Conservation (phyloP, 306 rosid genomes). For the Vicia villosa region DNA sequence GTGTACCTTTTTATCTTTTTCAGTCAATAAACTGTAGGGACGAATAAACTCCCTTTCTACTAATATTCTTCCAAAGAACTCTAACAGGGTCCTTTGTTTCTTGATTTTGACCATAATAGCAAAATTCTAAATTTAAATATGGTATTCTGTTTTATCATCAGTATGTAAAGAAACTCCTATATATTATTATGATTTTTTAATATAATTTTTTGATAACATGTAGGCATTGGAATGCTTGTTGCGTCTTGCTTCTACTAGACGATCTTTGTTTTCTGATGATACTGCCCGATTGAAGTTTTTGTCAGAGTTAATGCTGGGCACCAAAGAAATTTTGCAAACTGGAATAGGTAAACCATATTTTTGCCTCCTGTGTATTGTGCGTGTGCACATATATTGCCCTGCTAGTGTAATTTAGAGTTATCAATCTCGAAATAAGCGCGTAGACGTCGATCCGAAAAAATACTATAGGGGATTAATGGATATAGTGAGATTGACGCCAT, state of each 20-base stretch:
- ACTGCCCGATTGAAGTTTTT: constrained; percentile 47
- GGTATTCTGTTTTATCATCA: neutral
- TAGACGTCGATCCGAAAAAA: neutral
- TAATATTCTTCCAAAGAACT: neutral
- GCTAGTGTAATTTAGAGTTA: neutral
- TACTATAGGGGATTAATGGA: neutral
- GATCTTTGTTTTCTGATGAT: constrained; percentile 50
- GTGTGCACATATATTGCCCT: constrained; percentile 1
- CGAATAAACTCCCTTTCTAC: neutral
- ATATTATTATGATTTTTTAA: constrained; percentile 6
- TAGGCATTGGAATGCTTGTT: constrained; percentile 59
- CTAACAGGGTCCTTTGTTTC: neutral
- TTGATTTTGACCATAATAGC: neutral
- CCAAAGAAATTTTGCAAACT: constrained; percentile 51
- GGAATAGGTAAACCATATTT: constrained; percentile 43
- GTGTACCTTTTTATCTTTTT: neutral
- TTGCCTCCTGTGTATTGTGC: neutral
- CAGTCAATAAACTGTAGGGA: neutral
- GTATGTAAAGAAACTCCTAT: neutral
- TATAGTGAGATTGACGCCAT: neutral
- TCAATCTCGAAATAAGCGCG: neutral
- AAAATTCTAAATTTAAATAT: neutral
- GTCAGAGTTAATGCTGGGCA: constrained; percentile 54
- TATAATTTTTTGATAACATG: neutral
- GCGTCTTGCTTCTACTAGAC: constrained; percentile 52